Base-by-base conservation (phyloP, 306 rosid genomes). In the Inga laurina region DNA sequence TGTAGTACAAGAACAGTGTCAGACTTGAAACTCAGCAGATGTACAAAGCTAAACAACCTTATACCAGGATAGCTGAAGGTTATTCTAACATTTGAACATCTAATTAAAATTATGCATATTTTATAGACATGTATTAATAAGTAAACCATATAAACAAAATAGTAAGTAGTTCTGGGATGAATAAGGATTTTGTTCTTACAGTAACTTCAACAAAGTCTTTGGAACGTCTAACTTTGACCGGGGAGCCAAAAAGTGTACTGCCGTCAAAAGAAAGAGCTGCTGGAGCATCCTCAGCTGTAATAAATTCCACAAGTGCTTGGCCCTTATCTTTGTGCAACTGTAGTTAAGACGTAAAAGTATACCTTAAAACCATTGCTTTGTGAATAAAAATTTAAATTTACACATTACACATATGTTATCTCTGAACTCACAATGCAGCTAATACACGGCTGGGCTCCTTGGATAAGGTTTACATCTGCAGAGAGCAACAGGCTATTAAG, bases 241-340 rank as follows among this genome's bases (percentile, higher is more conserved):
- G 74, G 51, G 93, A 90, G 75, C 98, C 99, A 85, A 87, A 86
- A 74, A 94, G 83, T 75, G 83, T 85, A 80, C 84, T 83, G 19
- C 95, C 98, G 83, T 92, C 97, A 90, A 97, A 94, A 79, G 94
- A 88, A 86, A 97, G 95, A 70, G 99, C 98, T 39, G 92, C 87
- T 71, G 92, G 86, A 62, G 99, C 99, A 86, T 94, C 94, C 90
- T 92, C 97, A 30, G 94, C 91, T 12, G 98, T 97, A 79, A 97
- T 97, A 88, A 97, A 97, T 75, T 97, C 99, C 46, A 92, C 91
- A 80, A 90, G 91, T 49, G 99, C 99, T 87, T 94, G 99, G 21
- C 93, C 91, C 83, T 79, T 89, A 71, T 94, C 98, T 82, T 89
- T 91, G 90, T 91, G 90, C 78, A 94, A 83, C 99, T 94, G 97